phyloP scores from a whole-genome alignment of 2,329 filamentous ascomycete genomes.

The Diaporthe vaccinii region DNA sequence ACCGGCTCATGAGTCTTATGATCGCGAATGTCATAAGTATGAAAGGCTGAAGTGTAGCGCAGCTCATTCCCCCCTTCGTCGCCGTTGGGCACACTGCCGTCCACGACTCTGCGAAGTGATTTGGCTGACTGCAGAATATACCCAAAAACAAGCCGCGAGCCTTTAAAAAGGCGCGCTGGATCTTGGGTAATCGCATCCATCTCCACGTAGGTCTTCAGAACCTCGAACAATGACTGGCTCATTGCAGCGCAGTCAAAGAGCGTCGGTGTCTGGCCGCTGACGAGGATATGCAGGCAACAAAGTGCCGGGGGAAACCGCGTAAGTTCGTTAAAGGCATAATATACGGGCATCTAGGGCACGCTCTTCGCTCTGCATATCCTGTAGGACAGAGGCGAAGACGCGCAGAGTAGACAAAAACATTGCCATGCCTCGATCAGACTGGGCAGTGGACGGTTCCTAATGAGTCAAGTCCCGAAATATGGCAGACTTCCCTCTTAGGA shows the following conservation, averaged over 20 bases:
- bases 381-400: constrained; percentile 18
- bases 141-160: constrained; percentile 17
- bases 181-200: not conserved
- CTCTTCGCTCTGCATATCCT: not conserved
- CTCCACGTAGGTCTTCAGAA: not conserved
- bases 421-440: constrained; percentile 28
- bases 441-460: constrained; percentile 6
- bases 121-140: constrained; percentile 21
- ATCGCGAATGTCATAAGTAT: constrained; percentile 6
- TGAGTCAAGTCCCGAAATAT: constrained; percentile 22
- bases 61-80: not conserved
- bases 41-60: constrained; percentile 7
- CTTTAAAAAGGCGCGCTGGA: constrained; percentile 5
- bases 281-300: constrained; percentile 20
- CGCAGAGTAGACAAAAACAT: constrained; percentile 25
- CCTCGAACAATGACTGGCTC: constrained; percentile 1
- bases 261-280: constrained; percentile 9
- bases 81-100: not conserved
- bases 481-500: constrained; percentile 7
- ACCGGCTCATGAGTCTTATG: constrained; percentile 23
- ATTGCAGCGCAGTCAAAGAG: constrained; percentile 14
- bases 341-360: not conserved
- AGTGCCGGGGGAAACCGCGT: constrained; percentile 20
- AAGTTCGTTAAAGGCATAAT: constrained; percentile 12
- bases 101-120: not conserved